Percentiles rank a stretch among this genome's conserved stretches.
Evolutionary conservation across 169 alveolate genomes (phyloP).

Genomic region (Plasmodium knowlesi): DNA sequence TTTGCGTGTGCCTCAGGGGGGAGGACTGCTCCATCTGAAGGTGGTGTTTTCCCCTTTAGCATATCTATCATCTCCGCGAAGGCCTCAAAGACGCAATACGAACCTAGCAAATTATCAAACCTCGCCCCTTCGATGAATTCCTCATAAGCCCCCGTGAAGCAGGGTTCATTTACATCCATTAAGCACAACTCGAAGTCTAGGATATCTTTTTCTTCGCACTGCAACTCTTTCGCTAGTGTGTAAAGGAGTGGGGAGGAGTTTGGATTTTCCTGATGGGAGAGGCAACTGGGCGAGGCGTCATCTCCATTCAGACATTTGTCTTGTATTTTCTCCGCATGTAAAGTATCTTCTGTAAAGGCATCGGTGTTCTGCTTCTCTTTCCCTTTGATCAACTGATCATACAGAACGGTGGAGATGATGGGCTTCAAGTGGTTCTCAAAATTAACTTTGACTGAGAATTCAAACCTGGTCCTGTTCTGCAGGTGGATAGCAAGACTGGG

Average conservation of each 20-base stretch:
- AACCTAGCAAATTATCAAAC: constrained; percentile 91
- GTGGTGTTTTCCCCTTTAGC: constrained; percentile 13
- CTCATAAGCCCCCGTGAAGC: constrained; percentile 93
- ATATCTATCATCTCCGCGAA: constrained; percentile 75
- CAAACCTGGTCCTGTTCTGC: constrained; percentile 84
- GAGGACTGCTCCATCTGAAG: background rate
- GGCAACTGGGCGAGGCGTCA: background rate
- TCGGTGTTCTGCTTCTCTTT: background rate
- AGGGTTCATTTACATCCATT: constrained; percentile 92
- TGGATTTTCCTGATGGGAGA: background rate
- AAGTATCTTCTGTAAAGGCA: background rate
- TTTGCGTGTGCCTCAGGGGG: background rate
- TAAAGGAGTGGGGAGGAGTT: constrained; percentile 52
- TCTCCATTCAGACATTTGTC: background rate
- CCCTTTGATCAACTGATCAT: constrained; percentile 2
- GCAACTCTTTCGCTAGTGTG: constrained; percentile 76
- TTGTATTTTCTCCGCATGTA: background rate
- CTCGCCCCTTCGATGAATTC: constrained; percentile 96
- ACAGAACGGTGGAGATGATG: constrained; percentile 78
- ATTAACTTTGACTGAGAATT: constrained; percentile 79
- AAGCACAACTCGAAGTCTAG: constrained; percentile 92
- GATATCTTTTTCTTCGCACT: constrained; percentile 78
- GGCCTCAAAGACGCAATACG: constrained; percentile 77
- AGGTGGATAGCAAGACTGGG: constrained; percentile 97
- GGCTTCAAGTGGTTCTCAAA: constrained; percentile 93